A percentile compares a stretch with the other conserved stretches of the same genome.
Conservation (phyloP, 306 rosid species). For the Datisca glomerata region DNA sequence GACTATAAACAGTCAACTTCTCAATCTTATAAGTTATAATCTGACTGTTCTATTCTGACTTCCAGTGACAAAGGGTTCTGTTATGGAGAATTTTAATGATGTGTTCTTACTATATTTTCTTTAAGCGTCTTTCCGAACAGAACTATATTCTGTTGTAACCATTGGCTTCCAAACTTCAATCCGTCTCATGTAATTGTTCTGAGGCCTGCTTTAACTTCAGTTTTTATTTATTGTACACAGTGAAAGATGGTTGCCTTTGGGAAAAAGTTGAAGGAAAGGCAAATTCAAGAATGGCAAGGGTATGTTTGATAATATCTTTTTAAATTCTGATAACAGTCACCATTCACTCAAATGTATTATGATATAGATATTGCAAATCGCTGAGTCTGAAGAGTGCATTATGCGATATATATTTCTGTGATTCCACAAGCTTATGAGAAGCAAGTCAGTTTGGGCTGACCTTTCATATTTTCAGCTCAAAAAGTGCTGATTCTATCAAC, state of each 20-base stretch:
- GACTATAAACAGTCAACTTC: neutral
- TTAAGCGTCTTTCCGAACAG: too few species aligned
- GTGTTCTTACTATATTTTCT: too few species aligned
- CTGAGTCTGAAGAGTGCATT: too few species aligned
- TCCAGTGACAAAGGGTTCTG: neutral
- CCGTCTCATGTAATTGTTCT: neutral
- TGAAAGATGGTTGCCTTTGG: constrained; percentile 92
- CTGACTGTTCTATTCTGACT: neutral
- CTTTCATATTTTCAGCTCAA: too few species aligned
- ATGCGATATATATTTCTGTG: too few species aligned
- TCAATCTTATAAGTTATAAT: neutral
- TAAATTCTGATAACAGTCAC: neutral
- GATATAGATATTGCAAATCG: too few species aligned
- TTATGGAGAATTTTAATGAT: neutral
- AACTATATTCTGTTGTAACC: too few species aligned
- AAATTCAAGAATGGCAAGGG: constrained; percentile 88
- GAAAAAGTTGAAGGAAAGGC: constrained; percentile 91
- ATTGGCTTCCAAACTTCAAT: neutral
- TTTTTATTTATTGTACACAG: constrained; percentile 22
- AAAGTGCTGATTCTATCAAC: too few species aligned
- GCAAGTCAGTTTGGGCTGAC: too few species aligned
- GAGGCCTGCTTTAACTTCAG: constrained; percentile 3
- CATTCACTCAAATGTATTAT: neutral
- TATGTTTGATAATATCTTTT: constrained; percentile 19
- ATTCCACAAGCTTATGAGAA: too few species aligned